These are phyloP conservation scores for Phycomyces blakesleeanus DNA, from an alignment of 192 early-diverging fungal genomes.

Conservation along the genomic window DNA sequence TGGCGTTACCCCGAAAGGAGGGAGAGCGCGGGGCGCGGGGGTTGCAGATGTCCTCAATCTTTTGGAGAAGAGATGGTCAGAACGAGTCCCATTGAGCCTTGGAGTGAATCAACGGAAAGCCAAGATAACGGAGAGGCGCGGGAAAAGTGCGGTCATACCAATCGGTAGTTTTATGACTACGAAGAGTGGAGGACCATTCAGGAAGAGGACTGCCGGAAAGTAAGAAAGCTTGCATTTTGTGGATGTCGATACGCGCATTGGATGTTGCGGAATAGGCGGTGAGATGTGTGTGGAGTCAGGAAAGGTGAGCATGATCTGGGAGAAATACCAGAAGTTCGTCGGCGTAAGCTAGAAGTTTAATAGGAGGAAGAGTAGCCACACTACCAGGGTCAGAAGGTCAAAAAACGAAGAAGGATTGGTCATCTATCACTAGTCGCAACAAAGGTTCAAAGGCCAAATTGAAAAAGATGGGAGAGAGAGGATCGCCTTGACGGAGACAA, in stretches of 20 bases:
- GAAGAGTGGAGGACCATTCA: background rate
- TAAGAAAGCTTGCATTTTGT: slow-evolving; percentile 19
- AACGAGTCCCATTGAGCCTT: too few species aligned
- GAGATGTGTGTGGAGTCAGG: background rate
- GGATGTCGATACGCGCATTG: slow-evolving; percentile 20
- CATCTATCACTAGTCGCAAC: too few species aligned
- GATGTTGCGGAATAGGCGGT: background rate
- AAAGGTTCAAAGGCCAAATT: background rate
- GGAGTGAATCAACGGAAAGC: too few species aligned
- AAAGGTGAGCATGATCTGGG: slow-evolving; percentile 2
- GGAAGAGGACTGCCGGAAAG: background rate
- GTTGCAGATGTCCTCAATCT: too few species aligned
- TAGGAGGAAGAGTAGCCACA: background rate
- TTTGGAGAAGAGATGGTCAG: too few species aligned
- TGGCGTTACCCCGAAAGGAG: too few species aligned
- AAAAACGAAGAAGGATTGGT: background rate
- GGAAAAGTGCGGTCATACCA: slow-evolving; percentile 2
- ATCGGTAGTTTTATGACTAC: background rate
- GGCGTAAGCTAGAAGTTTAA: slow-evolving; percentile 9
- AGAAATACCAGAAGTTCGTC: slow-evolving; percentile 21
- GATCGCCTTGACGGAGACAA: too few species aligned
- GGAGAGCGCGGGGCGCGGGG: too few species aligned
- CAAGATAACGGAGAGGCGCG: too few species aligned
- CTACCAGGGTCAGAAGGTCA: background rate
- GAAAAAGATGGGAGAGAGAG: background rate